Evolutionary conservation across 805 yeast species (phyloP), one percentile per base, ranked within the genome.

Genomic region (Saturnispora sekii): DNA sequence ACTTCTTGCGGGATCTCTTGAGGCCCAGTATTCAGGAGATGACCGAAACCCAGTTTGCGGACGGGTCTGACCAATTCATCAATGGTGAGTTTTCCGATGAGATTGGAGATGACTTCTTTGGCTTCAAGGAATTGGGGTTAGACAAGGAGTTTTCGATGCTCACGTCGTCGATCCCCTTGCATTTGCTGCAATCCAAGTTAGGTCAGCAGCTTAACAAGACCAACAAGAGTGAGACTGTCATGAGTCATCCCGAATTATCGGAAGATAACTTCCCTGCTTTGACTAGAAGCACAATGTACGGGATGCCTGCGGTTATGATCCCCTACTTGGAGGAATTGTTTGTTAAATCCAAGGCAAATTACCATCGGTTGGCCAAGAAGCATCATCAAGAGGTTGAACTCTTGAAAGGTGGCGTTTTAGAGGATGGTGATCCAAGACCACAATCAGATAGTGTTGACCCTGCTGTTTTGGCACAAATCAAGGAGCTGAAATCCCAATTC

Each of bases 71-170:
- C 51, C 96, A 90, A 62, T 93, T 89, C 59, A 65, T 90, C 52
- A 84, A 93, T 29, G 99, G 99, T 47, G 97, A 89, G 56, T 93
- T 93, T 61, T 83, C 96, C 1, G 82, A 77, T 54, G 96, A 89
- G 49, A 67, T 93, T 33, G 98, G 97, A 6, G 98, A 90, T 55
- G 99, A 93, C 65, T 93, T 89, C 72, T 94, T 94, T 66, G 99
- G 99, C 0, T 94, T 93, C 69, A 84, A 76, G 58, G 97, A 90
- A 52, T 69, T 93, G 40, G 98, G 98, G 0, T 67, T 93, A 43
- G 97, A 90, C 56, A 85, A 82, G 55, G 99, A 93, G 61, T 83
- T 87, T 60, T 89, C 90, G 10, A 68, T 90, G 59, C 64, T 88
- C 41, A 82, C 89, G 28, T 74, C 89, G 3, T 77, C 95, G 0